A percentile compares a stretch with the other conserved stretches of the same genome.
These are phyloP conservation scores for Rhododendron ovatum DNA, from an alignment of 148 eudicot genomes.

Conservation along the genomic window DNA sequence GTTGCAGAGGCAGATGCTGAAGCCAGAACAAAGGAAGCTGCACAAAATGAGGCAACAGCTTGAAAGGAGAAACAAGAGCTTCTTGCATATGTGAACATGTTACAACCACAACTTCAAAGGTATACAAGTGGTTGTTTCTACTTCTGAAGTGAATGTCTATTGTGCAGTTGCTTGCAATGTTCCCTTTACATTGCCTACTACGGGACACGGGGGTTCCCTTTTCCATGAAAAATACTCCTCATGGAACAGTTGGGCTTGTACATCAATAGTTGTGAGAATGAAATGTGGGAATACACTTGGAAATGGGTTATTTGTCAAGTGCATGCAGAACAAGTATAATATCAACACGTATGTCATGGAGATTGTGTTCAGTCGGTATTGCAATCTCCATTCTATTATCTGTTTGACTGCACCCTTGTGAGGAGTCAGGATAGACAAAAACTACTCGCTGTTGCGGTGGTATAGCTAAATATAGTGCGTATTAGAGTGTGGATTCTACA, in stretches of 20 bases:
- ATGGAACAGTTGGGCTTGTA: not conserved
- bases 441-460: not conserved
- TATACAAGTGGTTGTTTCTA: slow-evolving; percentile 11
- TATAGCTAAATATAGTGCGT: not conserved
- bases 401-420: not conserved
- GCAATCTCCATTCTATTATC: not conserved
- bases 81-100: slow-evolving; percentile 53
- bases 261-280: not conserved
- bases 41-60: slow-evolving; percentile 57
- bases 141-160: not conserved
- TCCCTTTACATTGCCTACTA: not conserved
- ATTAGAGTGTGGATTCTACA: not conserved
- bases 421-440: not conserved
- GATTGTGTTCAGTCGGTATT: no score
- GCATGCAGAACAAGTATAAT: not conserved
- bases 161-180: not conserved
- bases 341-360: no score
- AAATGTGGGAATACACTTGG: no score
- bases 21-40: slow-evolving; percentile 71
- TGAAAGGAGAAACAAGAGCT: slow-evolving; percentile 79
- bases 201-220: no score
- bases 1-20: slow-evolving; percentile 68
- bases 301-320: not conserved
- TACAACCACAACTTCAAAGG: slow-evolving; percentile 84
- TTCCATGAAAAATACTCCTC: no score